Conservation (phyloP, 495 filamentous ascomycete genomes). For the Echria macrotheca region DNA sequence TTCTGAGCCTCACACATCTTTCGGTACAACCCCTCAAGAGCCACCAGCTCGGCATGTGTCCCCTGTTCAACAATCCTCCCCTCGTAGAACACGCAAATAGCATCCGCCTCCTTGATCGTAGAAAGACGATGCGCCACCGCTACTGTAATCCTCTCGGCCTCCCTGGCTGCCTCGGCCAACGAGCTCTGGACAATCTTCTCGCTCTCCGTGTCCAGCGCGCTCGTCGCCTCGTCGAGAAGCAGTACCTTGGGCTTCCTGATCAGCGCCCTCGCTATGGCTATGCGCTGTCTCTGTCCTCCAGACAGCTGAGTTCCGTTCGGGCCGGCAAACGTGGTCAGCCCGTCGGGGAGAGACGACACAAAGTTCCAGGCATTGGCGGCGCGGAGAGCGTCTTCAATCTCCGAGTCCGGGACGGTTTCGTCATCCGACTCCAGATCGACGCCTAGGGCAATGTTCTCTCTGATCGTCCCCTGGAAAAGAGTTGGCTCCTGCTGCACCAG, state of each 20-base stretch:
- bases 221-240: slow-evolving; percentile 70
- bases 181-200: slow-evolving; percentile 62
- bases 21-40: slow-evolving; percentile 33
- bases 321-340: slow-evolving; percentile 51
- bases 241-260: slow-evolving; percentile 61
- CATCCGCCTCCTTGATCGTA: slow-evolving; percentile 43
- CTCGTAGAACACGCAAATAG: slow-evolving; percentile 39
- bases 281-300: slow-evolving; percentile 66
- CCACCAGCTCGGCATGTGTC: slow-evolving; percentile 38
- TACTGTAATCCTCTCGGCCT: slow-evolving; percentile 53
- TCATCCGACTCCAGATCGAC: slow-evolving; percentile 32
- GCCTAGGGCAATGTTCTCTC: slow-evolving; percentile 51
- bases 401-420: slow-evolving; percentile 15
- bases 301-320: slow-evolving; percentile 54
- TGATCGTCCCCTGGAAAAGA: slow-evolving; percentile 45
- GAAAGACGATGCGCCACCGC: slow-evolving; percentile 58
- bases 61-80: slow-evolving; percentile 41
- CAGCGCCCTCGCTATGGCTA: slow-evolving; percentile 67
- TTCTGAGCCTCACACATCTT: slow-evolving; percentile 14
- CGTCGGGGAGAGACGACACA: slow-evolving; percentile 48
- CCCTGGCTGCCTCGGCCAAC: slow-evolving; percentile 47
- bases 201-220: slow-evolving; percentile 59
- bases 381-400: slow-evolving; percentile 45
- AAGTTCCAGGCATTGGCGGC: slow-evolving; percentile 55
- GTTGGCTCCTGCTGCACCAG: slow-evolving; percentile 33